Evolutionary conservation across 768 basidiomycete genomes (phyloP).

Genomic region (Suillus weaverae): DNA sequence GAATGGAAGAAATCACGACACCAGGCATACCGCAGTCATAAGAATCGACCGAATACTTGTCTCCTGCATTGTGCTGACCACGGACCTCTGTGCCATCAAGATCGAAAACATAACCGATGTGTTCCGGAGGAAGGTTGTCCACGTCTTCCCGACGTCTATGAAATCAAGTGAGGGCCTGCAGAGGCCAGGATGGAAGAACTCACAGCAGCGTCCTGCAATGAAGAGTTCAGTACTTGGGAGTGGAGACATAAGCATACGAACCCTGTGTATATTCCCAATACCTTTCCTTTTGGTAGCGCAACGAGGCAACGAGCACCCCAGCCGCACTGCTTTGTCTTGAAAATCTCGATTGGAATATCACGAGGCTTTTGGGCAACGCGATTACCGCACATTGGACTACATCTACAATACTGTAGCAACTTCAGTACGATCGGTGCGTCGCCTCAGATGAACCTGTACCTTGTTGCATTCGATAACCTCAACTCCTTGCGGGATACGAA

Average conservation of each 20-base stretch:
- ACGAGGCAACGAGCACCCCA: conserved; percentile 62
- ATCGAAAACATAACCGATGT: conserved; percentile 58
- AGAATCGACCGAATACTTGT: conserved; percentile 57
- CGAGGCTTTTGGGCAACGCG: conserved; percentile 63
- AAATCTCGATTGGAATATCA: conserved; percentile 59
- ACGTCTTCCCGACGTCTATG: conserved; percentile 46
- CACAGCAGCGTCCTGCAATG: conserved; percentile 46
- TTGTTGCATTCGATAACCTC: conserved; percentile 70
- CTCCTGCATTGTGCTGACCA: conserved; percentile 31
- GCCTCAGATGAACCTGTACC: conserved; percentile 33
- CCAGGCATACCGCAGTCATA: conserved; percentile 44
- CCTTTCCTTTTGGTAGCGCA: conserved; percentile 49
- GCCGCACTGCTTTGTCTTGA: conserved; percentile 58
- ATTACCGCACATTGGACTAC: conserved; percentile 49
- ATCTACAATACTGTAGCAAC: conserved; percentile 43
- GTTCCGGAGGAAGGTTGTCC: conserved; percentile 33
- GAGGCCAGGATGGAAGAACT: conserved; percentile 17
- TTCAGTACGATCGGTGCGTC: background rate
- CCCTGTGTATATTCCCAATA: conserved; percentile 73
- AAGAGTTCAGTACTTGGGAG: conserved; percentile 9
- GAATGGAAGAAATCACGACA: conserved; percentile 2
- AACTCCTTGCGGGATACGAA: conserved; percentile 40
- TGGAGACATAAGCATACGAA: conserved; percentile 27
- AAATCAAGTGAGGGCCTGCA: background rate
- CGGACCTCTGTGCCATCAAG: conserved; percentile 56